Evolutionary conservation across 1,284 basidiomycete genomes (phyloP).

Genomic region (Stereum hirsutum): DNA sequence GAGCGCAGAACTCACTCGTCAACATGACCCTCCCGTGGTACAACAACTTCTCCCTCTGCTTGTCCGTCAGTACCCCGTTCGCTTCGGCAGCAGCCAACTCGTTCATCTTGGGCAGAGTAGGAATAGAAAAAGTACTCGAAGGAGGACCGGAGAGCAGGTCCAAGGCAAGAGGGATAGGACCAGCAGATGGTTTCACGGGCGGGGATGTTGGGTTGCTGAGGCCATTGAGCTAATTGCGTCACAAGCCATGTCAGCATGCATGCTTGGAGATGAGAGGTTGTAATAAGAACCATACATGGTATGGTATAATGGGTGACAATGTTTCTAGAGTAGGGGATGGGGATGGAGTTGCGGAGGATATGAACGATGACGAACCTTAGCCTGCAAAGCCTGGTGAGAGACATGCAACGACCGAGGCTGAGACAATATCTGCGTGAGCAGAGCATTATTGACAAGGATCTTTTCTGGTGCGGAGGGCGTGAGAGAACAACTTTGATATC

Average conservation of each 20-base stretch:
- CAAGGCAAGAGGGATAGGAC: slow-evolving; percentile 4
- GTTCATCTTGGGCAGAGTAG: slow-evolving; percentile 14
- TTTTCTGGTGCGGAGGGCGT: too few species aligned
- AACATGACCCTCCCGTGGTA: slow-evolving; percentile 75
- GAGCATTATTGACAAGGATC: slow-evolving; percentile 44
- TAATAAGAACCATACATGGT: too few species aligned
- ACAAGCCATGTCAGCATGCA: not conserved
- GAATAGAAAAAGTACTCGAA: not conserved
- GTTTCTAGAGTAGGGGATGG: too few species aligned
- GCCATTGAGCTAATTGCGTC: slow-evolving; percentile 25
- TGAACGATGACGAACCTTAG: slow-evolving; percentile 60
- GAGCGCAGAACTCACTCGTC: slow-evolving; percentile 69
- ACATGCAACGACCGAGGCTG: slow-evolving; percentile 63
- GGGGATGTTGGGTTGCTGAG: slow-evolving; percentile 19
- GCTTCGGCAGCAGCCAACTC: slow-evolving; percentile 12
- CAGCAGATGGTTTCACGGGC: too few species aligned
- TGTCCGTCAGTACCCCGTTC: slow-evolving; percentile 33
- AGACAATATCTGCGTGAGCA: slow-evolving; percentile 63
- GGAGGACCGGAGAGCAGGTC: not conserved
- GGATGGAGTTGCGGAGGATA: too few species aligned
- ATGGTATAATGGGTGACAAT: too few species aligned
- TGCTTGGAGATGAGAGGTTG: not conserved
- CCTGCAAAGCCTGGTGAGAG: slow-evolving; percentile 64
- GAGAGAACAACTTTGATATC: too few species aligned
- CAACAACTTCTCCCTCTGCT: slow-evolving; percentile 61